These are phyloP conservation scores for Penicillium parvum DNA, from an alignment of 495 filamentous ascomycete genomes.

Conservation along the genomic window DNA sequence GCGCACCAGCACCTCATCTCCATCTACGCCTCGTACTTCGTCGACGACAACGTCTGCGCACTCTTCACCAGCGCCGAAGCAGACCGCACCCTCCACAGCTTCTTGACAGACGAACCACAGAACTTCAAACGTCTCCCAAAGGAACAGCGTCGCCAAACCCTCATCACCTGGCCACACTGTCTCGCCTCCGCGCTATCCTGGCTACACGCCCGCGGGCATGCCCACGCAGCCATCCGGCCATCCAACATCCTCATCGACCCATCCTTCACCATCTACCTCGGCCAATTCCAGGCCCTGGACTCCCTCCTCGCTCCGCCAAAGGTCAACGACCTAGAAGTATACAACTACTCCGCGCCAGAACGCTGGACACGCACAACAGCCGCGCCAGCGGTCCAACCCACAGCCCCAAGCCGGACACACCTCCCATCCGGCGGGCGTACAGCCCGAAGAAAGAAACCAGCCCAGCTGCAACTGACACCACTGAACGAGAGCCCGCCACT, in stretches of 20 bases:
- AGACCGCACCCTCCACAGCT: constrained; percentile 72
- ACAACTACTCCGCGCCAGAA: constrained; percentile 87
- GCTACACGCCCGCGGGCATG: constrained; percentile 66
- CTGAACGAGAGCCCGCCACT: constrained; percentile 20
- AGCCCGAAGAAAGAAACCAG: constrained; percentile 27
- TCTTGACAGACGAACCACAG: constrained; percentile 64
- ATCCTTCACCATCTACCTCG: constrained; percentile 66
- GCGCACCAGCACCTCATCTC: constrained; percentile 78
- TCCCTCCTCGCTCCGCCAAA: constrained; percentile 48
- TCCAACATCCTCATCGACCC: constrained; percentile 74
- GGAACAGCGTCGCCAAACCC: constrained; percentile 57
- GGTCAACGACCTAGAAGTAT: constrained; percentile 69
- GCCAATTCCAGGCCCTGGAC: constrained; percentile 65
- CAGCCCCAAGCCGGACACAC: constrained; percentile 9
- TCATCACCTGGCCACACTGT: constrained; percentile 88
- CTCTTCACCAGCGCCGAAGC: constrained; percentile 65
- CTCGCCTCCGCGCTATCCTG: constrained; percentile 71
- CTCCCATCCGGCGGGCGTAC: constrained; percentile 50
- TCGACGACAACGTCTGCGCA: constrained; percentile 66
- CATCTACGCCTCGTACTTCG: constrained; percentile 74
- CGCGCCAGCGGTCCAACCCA: constrained; percentile 3
- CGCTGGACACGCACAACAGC: constrained; percentile 50
- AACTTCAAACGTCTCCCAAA: constrained; percentile 69
- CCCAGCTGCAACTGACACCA: constrained; percentile 17
- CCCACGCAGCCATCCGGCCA: constrained; percentile 78